Evolutionary conservation across 2,329 filamentous ascomycete genomes (phyloP).

Genomic region (Juglanconis oblonga): DNA sequence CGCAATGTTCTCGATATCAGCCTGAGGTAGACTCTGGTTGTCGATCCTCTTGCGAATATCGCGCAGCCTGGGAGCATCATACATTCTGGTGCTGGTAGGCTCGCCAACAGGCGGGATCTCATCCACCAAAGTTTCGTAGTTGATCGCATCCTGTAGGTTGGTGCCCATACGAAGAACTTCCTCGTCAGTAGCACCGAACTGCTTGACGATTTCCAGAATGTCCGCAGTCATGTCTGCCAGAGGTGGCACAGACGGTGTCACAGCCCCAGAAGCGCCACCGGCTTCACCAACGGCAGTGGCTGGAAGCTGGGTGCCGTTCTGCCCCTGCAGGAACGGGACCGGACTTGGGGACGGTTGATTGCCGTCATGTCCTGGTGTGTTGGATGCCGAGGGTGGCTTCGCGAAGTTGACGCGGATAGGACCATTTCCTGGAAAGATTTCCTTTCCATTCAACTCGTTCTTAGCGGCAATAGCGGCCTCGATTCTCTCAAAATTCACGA

Average conservation of each 20-base stretch:
- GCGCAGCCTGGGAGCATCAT: conserved; percentile 90
- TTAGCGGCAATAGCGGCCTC: conserved; percentile 91
- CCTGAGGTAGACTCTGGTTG: conserved; percentile 80
- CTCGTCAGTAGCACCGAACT: conserved; percentile 81
- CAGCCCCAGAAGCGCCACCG: conserved; percentile 30
- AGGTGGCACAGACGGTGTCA: conserved; percentile 65
- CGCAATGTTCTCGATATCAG: conserved; percentile 90
- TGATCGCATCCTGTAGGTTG: conserved; percentile 74
- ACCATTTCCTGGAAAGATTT: conserved; percentile 95
- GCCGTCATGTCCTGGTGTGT: conserved; percentile 85
- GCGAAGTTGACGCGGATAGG: conserved; percentile 96
- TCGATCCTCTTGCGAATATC: conserved; percentile 98
- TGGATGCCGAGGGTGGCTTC: conserved; percentile 86
- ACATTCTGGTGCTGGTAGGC: conserved; percentile 81
- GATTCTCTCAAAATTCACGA: conserved; percentile 92
- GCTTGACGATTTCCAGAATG: conserved; percentile 79
- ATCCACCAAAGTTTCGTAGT: conserved; percentile 67
- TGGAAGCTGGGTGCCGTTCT: conserved; percentile 40
- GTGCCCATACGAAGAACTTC: conserved; percentile 70
- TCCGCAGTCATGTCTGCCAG: conserved; percentile 77
- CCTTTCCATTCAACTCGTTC: conserved; percentile 86
- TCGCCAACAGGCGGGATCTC: conserved; percentile 91
- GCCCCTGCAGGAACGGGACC: conserved; percentile 68
- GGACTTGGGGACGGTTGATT: conserved; percentile 89
- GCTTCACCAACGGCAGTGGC: conserved; percentile 38